Evolutionary conservation across 1,139 yeast genomes (phyloP).

Genomic region (Lodderomyces jiufengensis): DNA sequence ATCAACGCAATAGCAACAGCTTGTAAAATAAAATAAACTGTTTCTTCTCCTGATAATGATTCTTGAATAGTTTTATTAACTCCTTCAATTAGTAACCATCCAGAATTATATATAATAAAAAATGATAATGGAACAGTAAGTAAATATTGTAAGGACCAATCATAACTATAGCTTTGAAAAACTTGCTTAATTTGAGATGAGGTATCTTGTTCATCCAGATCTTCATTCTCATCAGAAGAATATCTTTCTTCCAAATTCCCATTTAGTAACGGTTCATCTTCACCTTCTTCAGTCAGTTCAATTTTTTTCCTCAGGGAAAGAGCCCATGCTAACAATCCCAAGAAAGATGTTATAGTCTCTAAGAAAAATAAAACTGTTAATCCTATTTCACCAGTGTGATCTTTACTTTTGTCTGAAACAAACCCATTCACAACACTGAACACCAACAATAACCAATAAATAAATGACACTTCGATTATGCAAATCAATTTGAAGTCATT

Average conservation of each 20-base stretch:
- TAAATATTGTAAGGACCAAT: constrained; percentile 76
- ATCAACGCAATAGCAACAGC: constrained; percentile 39
- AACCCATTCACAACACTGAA: constrained; percentile 44
- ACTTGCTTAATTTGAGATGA: constrained; percentile 32
- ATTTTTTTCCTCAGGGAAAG: constrained; percentile 14
- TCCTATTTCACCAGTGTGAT: constrained; percentile 60
- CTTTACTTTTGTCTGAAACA: constrained; percentile 36
- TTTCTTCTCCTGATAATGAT: constrained; percentile 41
- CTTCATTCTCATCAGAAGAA: constrained; percentile 14
- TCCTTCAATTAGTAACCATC: constrained; percentile 58
- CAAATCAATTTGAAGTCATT: constrained; percentile 48
- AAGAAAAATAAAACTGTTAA: constrained; percentile 49
- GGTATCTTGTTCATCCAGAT: constrained; percentile 13
- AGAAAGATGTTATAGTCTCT: constrained; percentile 47
- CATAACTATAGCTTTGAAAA: constrained; percentile 64
- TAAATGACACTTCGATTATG: constrained; percentile 52
- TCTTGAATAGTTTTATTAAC: constrained; percentile 70
- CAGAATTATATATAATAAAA: constrained; percentile 47
- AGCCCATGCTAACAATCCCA: constrained; percentile 55
- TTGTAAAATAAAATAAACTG: constrained; percentile 45
- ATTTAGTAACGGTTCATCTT: constrained; percentile 28
- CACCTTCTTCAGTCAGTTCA: not conserved
- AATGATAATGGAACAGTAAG: constrained; percentile 64
- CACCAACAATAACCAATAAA: constrained; percentile 56
- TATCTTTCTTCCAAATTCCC: constrained; percentile 14